Evolutionary conservation across 257 asterid species (phyloP), one percentile per base, ranked within the genome.

Genomic region (Petrea volubilis): DNA sequence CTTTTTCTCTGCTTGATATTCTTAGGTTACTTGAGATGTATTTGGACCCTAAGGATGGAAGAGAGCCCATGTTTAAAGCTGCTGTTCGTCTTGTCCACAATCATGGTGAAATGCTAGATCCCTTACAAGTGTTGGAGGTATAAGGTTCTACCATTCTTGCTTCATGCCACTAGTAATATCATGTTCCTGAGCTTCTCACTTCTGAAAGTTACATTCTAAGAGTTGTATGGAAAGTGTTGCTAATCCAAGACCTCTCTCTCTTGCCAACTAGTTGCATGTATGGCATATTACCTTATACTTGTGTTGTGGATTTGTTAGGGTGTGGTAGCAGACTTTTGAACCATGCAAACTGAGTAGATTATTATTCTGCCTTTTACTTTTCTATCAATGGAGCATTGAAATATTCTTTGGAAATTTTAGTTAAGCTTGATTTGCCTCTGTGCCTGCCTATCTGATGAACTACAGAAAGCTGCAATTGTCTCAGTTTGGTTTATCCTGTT

Each of bases 51-150:
- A 79, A 86, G 87, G 93, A 92, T 76, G 97, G 92, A 33, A 86
- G 95, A 83, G 90, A 82, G 72, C 94, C 98, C 73, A 90, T 95
- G 99, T 80, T 91, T 58, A 87, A 84, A 79, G 96, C 97, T 53
- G 99, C 97, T 50, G 93, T 90, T 47, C 96, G 90, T 61, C 96
- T 92, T 77, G 87, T 95, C 76, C 99, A 95, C 77, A 90, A 85
- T 80, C 96, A 95, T 17, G 99, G 98, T 41, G 95, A 92, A 82
- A 77, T 85, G 81, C 89, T 95, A 33, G 93, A 95, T 76, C 98
- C 99, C 40, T 62, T 85, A 82, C 97, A 85, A 80, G 96, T 95
- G 73, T 82, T 95, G 60, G 96, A 90, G 97, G 99, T 94, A 73
- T 73, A 57, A 67, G 41, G 31, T 75, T 47, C 59, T 50, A 58